These are phyloP conservation scores for Catharanthus roseus DNA, from an alignment of 257 asterid genomes.

Conservation along the genomic window DNA sequence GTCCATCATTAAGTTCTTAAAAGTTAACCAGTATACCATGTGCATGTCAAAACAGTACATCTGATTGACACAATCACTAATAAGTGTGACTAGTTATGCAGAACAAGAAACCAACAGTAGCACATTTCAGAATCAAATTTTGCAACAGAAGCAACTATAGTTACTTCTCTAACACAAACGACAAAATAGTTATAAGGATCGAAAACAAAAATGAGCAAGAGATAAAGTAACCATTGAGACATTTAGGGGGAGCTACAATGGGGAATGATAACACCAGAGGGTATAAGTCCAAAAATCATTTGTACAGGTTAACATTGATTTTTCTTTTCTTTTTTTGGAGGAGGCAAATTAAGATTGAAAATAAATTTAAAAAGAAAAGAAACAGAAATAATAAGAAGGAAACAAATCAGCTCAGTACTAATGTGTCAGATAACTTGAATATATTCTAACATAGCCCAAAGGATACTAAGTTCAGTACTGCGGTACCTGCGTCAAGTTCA, in stretches of 20 bases:
- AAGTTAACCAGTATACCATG: neutral
- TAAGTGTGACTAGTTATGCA: neutral
- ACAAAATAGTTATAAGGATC: neutral
- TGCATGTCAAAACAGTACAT: neutral
- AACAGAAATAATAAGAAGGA: no score
- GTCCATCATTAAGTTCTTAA: neutral
- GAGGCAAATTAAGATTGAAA: neutral
- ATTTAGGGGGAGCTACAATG: neutral
- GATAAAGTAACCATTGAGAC: neutral
- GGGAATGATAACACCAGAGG: no score
- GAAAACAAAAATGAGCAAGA: neutral
- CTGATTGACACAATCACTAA: neutral
- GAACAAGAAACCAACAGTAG: neutral
- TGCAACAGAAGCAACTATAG: neutral
- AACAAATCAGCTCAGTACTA: neutral
- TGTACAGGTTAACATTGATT: neutral
- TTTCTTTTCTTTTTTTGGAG: neutral
- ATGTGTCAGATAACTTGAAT: neutral
- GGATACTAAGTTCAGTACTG: neutral
- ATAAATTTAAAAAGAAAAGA: neutral
- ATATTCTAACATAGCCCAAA: neutral
- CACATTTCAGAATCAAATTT: neutral
- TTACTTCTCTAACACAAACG: neutral
- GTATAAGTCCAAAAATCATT: neutral
- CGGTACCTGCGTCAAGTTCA: neutral